phyloP scores from a whole-genome alignment of 306 rosid species.

The Fragaria vesca region DNA sequence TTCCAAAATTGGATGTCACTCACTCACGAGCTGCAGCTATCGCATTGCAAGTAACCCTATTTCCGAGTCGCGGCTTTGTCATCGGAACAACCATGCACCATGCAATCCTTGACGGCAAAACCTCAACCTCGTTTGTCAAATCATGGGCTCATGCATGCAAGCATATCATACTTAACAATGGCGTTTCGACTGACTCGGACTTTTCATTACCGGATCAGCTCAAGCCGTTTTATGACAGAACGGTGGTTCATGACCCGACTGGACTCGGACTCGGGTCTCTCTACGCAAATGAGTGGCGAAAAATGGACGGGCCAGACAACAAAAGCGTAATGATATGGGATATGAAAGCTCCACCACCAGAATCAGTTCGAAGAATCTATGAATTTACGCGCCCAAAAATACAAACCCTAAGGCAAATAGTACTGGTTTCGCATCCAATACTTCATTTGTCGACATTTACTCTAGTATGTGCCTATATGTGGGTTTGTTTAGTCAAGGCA shows the following conservation, averaged over 20 bases:
- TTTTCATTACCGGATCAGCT: constrained; percentile 14
- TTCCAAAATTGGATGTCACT: constrained; percentile 9
- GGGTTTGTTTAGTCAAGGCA: constrained; percentile 19
- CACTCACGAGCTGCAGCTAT: constrained; percentile 19
- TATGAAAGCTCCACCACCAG: constrained; percentile 33
- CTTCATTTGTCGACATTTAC: constrained; percentile 7
- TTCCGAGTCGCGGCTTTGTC: constrained; percentile 27
- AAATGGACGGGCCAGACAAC: constrained; percentile 33
- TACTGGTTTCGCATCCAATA: neutral
- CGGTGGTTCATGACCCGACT: constrained; percentile 30
- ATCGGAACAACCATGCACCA: constrained; percentile 38
- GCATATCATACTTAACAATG: neutral
- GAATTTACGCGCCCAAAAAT: constrained; percentile 13
- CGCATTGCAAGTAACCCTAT: constrained; percentile 31
- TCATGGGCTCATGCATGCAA: constrained; percentile 54
- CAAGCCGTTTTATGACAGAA: constrained; percentile 40
- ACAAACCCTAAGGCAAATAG: neutral
- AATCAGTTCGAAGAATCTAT: constrained; percentile 29
- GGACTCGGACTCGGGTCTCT: neutral
- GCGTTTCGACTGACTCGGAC: neutral
- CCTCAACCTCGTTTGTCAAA: constrained; percentile 39
- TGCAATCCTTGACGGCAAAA: constrained; percentile 27
- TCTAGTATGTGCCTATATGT: constrained; percentile 7
- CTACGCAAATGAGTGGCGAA: constrained; percentile 35
- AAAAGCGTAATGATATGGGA: constrained; percentile 16